Conservation (phyloP, 148 eudicot genomes). For the Cornus kousa region DNA sequence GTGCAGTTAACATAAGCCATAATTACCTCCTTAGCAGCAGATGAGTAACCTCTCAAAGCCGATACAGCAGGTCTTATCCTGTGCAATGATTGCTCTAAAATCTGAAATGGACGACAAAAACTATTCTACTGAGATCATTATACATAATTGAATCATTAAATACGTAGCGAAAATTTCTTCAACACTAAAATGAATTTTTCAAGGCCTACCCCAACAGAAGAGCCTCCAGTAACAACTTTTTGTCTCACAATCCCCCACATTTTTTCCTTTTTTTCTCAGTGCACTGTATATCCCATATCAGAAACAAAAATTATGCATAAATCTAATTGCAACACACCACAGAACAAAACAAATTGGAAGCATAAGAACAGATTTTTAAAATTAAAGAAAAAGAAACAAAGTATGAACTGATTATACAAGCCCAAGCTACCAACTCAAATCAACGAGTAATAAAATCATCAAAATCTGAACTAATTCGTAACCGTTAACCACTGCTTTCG, state of each 20-base stretch:
- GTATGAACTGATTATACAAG: too few species aligned
- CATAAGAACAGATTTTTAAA: too few species aligned
- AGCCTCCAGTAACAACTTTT: conserved; percentile 15
- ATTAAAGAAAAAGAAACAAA: too few species aligned
- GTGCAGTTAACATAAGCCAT: neutral
- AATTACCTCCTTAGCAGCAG: conserved; percentile 30
- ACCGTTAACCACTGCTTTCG: too few species aligned
- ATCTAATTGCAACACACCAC: too few species aligned
- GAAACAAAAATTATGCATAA: neutral
- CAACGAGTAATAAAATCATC: too few species aligned
- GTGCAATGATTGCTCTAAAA: conserved; percentile 14
- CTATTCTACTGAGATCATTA: neutral
- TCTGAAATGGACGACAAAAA: neutral
- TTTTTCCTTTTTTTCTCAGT: conserved; percentile 16
- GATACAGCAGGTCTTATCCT: conserved; percentile 22
- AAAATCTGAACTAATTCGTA: too few species aligned
- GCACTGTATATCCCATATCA: neutral
- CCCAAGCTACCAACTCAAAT: too few species aligned
- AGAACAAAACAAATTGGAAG: too few species aligned
- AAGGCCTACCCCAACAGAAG: conserved; percentile 3
- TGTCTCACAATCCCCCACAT: conserved; percentile 32
- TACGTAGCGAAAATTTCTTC: neutral
- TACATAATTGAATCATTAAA: neutral
- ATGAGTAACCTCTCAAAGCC: conserved; percentile 26
- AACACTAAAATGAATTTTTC: neutral